Percentiles rank a stretch among this genome's conserved stretches.
Conservation (phyloP, 2,329 filamentous ascomycete genomes). For the Diplocarpon mali region DNA sequence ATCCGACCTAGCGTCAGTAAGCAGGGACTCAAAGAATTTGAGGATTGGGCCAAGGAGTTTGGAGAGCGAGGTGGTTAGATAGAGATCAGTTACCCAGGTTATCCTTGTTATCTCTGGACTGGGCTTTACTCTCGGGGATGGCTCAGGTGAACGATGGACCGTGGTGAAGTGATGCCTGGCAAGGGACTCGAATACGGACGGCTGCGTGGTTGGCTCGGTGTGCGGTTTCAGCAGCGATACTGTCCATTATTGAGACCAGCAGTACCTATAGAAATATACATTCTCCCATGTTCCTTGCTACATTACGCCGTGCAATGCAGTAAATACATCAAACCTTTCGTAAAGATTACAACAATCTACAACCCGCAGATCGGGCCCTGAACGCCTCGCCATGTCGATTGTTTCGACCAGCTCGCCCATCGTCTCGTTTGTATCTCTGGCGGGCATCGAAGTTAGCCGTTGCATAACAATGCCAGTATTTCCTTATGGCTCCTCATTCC, state of each 20-base stretch:
- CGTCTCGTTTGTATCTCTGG: background rate
- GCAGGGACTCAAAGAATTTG: slow-evolving; percentile 75
- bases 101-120: background rate
- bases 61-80: slow-evolving; percentile 73
- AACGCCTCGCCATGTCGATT: background rate
- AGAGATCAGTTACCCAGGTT: too few relatives aligned
- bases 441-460: background rate
- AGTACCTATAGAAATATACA: background rate
- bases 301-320: slow-evolving; percentile 5
- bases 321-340: background rate
- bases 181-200: background rate
- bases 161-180: background rate
- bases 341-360: slow-evolving; percentile 1
- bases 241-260: slow-evolving; percentile 1
- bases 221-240: slow-evolving; percentile 1
- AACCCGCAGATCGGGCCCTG: background rate
- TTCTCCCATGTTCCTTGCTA: background rate
- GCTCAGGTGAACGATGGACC: background rate
- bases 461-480: background rate
- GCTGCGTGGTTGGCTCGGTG: background rate
- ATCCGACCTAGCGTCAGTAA: slow-evolving; percentile 87
- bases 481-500: background rate
- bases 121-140: background rate
- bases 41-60: slow-evolving; percentile 89
- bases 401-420: slow-evolving; percentile 14